Percentiles rank a stretch among this genome's conserved stretches.
phyloP scores from a whole-genome alignment of 2,329 filamentous ascomycete species.

The Apiospora phragmitis region DNA sequence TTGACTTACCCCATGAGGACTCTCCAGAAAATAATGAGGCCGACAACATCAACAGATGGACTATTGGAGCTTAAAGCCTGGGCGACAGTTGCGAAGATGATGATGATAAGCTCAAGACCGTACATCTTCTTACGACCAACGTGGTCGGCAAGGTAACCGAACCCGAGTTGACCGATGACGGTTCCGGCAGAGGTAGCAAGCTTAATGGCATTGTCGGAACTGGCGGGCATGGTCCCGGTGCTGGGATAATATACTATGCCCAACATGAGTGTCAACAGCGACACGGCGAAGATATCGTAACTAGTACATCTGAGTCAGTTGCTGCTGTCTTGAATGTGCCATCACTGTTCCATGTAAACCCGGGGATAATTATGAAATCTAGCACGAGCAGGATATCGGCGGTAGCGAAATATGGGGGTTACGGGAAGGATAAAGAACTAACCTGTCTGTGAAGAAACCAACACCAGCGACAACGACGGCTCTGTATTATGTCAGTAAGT shows the following conservation, averaged over 20 bases:
- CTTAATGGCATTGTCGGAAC: constrained; percentile 80
- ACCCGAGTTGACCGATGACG: constrained; percentile 78
- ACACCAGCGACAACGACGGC: constrained; percentile 78
- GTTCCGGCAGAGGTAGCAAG: constrained; percentile 81
- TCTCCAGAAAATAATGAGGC: constrained; percentile 78
- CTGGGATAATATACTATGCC: constrained; percentile 74
- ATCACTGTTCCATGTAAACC: not conserved
- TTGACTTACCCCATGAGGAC: constrained; percentile 61
- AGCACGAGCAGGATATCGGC: not conserved
- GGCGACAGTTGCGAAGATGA: constrained; percentile 76
- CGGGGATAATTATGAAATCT: not conserved
- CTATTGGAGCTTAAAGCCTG: constrained; percentile 68
- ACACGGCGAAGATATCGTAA: constrained; percentile 80
- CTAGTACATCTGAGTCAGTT: not conserved
- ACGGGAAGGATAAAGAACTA: not conserved
- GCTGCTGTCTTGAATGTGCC: not conserved
- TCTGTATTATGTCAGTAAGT: constrained; percentile 37
- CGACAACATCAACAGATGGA: constrained; percentile 61
- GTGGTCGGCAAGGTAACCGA: constrained; percentile 76
- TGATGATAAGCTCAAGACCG: constrained; percentile 76
- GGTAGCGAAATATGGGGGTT: not conserved
- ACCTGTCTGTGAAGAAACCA: constrained; percentile 83
- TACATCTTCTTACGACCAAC: constrained; percentile 74
- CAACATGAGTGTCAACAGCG: constrained; percentile 72
- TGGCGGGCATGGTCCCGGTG: constrained; percentile 60